phyloP scores from a whole-genome alignment of 169 alveolate species.

The Eimeria acervulina region DNA sequence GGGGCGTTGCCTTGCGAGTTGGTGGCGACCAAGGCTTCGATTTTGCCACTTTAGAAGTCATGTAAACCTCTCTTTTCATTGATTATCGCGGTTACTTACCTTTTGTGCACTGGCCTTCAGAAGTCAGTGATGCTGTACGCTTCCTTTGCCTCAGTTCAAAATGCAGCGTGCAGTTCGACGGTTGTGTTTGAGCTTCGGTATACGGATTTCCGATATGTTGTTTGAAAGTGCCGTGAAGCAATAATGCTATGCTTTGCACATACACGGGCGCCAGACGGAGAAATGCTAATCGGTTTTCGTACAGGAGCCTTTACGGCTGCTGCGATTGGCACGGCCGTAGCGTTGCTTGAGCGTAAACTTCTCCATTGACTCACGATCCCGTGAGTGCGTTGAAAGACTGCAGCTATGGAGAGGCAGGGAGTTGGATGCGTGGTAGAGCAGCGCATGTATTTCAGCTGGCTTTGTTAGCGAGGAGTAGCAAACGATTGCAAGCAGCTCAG shows the following conservation, averaged over 20 bases:
- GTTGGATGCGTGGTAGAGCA: background rate
- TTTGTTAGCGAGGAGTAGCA: background rate
- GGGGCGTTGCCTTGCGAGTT: constrained; percentile 54
- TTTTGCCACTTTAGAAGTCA: background rate
- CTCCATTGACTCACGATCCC: background rate
- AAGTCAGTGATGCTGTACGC: background rate
- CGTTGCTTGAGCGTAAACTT: background rate
- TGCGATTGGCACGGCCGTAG: background rate
- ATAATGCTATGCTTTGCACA: background rate
- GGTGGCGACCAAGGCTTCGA: constrained; percentile 62
- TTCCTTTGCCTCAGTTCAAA: background rate
- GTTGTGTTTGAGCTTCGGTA: background rate
- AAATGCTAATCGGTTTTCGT: background rate
- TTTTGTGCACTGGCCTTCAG: background rate
- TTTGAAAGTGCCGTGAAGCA: background rate
- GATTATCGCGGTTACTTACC: background rate
- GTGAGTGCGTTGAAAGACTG: background rate
- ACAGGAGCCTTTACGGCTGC: background rate
- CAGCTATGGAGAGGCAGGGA: background rate
- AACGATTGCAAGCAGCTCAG: background rate
- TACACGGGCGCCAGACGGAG: background rate
- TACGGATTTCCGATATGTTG: background rate
- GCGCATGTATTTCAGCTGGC: background rate
- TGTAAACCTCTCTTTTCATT: background rate
- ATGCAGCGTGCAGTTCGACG: background rate